Evolutionary conservation across 2,329 filamentous ascomycete species (phyloP), one percentile per base, ranked within the genome.

Genomic region (Colletotrichum salicis): DNA sequence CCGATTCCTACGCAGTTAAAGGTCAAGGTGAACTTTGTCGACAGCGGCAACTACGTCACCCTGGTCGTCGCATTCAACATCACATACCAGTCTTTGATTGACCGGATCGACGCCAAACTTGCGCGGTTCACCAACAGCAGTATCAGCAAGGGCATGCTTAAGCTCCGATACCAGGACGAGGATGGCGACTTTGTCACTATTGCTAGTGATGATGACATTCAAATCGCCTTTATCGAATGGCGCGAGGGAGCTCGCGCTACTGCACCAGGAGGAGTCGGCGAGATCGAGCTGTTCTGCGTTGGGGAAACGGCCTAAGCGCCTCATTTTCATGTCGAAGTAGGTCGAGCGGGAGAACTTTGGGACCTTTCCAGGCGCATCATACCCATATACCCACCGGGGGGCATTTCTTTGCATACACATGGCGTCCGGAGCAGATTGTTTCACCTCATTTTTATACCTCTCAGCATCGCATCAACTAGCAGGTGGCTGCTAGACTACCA

Each of bases 11-110:
- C 93, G 8, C 96, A 98, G 79, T 88, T 99, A 63, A 98, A 98
- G 83, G 95, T 98, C 62, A 97, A 97, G 80, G 95, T 99, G 69
- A 96, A 96, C 78, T 97, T 94, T 79, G 73, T 74, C 55, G 94
- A 96, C 71, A 85, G 82, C 57, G 93, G 93, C 58, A 96, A 95
- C 79, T 97, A 97, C 76, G 93, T 98, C 71, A 98, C 96, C 1
- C 88, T 99, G n/a, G 96, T 99, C 12, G 97, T 97, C 54, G 93
- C 94, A 37, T 97, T 94, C 82, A 97, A 97, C 80, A 98, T 98
- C 77, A 93, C 94, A 52, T 98, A 97, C 82, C 94, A 96, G 75
- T 96, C 94, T 29, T 87, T 99, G 67, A 95, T 96, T 74, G 96
- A 98, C 79, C 93, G 96, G 12, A 98, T 99, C 77, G 96, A 99